Evolutionary conservation across 2,329 filamentous ascomycete genomes (phyloP).

Genomic region (Onygenales sp.): DNA sequence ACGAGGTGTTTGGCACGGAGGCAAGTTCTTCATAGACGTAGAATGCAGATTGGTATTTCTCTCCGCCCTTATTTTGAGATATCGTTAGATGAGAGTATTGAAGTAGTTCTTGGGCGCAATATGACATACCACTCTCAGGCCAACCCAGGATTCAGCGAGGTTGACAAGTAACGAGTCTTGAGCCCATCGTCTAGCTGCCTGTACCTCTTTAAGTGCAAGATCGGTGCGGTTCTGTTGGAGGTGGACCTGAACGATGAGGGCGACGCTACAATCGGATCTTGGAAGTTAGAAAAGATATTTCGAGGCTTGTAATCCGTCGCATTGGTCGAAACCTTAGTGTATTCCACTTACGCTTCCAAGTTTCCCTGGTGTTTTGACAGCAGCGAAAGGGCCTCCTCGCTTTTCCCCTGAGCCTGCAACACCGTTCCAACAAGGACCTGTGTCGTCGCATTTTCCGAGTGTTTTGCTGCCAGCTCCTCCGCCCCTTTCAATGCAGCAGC

Average conservation of each 20-base stretch:
- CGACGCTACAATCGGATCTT: constrained; percentile 47
- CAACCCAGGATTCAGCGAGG: constrained; percentile 90
- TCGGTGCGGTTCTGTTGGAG: constrained; percentile 86
- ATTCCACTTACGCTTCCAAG: constrained; percentile 56
- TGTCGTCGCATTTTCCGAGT: constrained; percentile 66
- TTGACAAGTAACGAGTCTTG: constrained; percentile 93
- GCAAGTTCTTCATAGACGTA: constrained; percentile 97
- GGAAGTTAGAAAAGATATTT: no score
- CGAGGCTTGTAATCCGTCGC: neutral
- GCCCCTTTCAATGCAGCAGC: constrained; percentile 54
- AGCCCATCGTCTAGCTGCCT: constrained; percentile 80
- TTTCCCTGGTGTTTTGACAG: constrained; percentile 77
- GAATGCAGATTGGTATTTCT: constrained; percentile 92
- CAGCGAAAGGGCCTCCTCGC: constrained; percentile 75
- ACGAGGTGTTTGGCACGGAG: constrained; percentile 71
- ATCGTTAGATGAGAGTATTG: neutral
- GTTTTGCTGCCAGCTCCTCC: constrained; percentile 57
- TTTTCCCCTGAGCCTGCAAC: constrained; percentile 66
- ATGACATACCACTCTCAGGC: constrained; percentile 63
- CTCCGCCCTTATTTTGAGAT: constrained; percentile 58
- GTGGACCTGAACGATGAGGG: constrained; percentile 84
- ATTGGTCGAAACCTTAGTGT: neutral
- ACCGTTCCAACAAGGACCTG: constrained; percentile 77
- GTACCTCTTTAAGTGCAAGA: constrained; percentile 80
- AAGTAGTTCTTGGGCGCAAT: neutral